Evolutionary conservation across 2,329 filamentous ascomycete genomes (phyloP), one percentile per base, ranked within the genome.

Genomic region (Podosphaera fusca): DNA sequence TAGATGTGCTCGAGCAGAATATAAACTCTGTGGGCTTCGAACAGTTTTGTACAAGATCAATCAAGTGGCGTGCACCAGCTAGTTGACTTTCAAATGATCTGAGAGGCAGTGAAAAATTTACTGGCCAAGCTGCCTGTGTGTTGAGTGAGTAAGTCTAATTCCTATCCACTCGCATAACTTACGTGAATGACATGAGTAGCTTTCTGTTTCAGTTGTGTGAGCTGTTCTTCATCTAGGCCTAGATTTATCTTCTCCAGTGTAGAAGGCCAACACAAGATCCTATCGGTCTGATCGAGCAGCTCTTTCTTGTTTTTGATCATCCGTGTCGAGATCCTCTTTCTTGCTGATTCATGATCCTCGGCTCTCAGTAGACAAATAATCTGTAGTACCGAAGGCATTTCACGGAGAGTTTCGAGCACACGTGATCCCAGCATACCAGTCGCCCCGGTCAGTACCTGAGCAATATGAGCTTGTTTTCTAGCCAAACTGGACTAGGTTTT

Each of bases 41-140:
- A 36, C 60, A 62, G 33, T 12, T 42, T 42, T 42, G 38, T 7
- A 12, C 38, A 14, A 42, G 9, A 12, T 14, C 10, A 12, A 42
- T 42, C 10, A 80, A 67, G 59, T 79, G 72, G 8, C 67, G 67
- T 9, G 77, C 67, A 34, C 71, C 74, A 3, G 69, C 67, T 36
- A 81, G 73, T 60, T 75, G 74, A 59, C 77, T 73, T 45, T 70
- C 72, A 61, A 82, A 83, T 59, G 73, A 77, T 45, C 67, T 67
- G 0, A 83, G 69, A 3, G 73, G 72, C 56, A 79, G 69, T 33
- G 73, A 75, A 69, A 83, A 83, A 66, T 83, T 82, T 21, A 83
- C 80, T 1, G 75, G 72, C 80, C 80, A 83, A 29, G 79, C 79
- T 12, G 62, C 60, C 64, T 65, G 51, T 51, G 2, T 38, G n/a